phyloP scores from a whole-genome alignment of 1,284 basidiomycete species.

The Meripilus lineatus region DNA sequence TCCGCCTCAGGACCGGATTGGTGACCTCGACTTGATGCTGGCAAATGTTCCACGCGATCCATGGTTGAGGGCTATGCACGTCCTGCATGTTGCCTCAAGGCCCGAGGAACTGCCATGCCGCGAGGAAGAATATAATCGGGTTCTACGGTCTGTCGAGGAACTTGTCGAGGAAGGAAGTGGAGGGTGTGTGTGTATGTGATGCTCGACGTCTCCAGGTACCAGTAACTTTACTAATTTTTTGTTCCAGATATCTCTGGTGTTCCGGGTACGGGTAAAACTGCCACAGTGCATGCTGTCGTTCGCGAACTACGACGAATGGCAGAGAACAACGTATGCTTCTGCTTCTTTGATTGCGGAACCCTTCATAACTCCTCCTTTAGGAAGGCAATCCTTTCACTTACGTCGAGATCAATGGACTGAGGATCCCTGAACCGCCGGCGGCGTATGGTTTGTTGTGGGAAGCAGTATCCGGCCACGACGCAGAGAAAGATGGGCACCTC shows the following conservation, averaged over 20 bases:
- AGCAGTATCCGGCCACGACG: constrained; percentile 73
- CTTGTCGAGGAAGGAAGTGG: constrained; percentile 91
- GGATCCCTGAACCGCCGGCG: constrained; percentile 83
- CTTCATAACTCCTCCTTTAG: constrained; percentile 36
- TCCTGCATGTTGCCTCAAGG: constrained; percentile 90
- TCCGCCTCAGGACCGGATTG: constrained; percentile 29
- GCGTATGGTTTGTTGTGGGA: constrained; percentile 92
- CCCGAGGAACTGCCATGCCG: constrained; percentile 90
- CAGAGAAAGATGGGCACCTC: constrained; percentile 54
- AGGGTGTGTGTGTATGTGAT: constrained; percentile 85
- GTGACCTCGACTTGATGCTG: constrained; percentile 30
- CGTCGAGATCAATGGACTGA: constrained; percentile 97
- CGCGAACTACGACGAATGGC: constrained; percentile 87
- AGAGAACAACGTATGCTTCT: constrained; percentile 54
- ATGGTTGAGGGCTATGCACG: constrained; percentile 81
- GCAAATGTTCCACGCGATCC: constrained; percentile 63
- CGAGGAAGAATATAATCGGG: constrained; percentile 80
- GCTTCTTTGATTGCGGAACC: not conserved
- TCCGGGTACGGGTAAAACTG: constrained; percentile 98
- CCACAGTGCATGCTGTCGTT: constrained; percentile 91
- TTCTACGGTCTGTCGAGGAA: constrained; percentile 78
- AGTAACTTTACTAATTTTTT: not conserved
- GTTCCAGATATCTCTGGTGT: constrained; percentile 89
- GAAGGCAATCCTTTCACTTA: constrained; percentile 94
- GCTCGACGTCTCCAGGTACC: not conserved